Conservation (phyloP, 306 rosid species). For the Castanea sativa region DNA sequence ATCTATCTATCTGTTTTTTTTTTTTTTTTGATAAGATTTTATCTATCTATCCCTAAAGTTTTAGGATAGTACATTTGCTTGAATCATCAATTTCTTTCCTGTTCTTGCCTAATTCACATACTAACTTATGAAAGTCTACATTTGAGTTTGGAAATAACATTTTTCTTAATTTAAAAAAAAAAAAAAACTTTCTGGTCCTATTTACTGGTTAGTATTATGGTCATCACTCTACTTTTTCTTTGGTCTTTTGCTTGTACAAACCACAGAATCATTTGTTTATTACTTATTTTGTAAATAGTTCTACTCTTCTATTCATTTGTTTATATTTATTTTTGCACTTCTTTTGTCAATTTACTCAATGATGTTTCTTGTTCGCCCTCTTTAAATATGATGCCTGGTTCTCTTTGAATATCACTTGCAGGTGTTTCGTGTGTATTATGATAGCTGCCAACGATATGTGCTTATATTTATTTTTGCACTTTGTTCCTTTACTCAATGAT, state of each 20-base stretch:
- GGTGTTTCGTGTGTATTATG: conserved; percentile 73
- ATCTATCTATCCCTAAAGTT: too few species aligned
- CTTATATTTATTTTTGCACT: too few species aligned
- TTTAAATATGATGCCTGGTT: not conserved
- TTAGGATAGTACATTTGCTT: too few species aligned
- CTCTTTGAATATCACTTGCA: conserved; percentile 30
- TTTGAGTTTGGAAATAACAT: not conserved
- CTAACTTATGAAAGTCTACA: not conserved
- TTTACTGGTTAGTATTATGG: not conserved
- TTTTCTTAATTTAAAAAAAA: not conserved
- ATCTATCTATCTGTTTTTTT: too few species aligned
- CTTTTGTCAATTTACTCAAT: not conserved
- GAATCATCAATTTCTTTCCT: not conserved
- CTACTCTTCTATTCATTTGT: not conserved
- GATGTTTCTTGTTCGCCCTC: conserved; percentile 2
- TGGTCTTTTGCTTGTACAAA: not conserved
- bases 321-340: not conserved
- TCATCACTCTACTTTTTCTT: not conserved
- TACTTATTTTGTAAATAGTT: not conserved
- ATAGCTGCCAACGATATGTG: conserved; percentile 38
- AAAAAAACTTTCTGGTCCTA: not conserved
- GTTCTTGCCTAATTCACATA: not conserved
- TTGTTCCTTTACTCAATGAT: not conserved
- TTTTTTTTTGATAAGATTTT: too few species aligned
- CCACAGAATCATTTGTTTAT: not conserved